These are phyloP conservation scores for Stenogyne calaminthoides DNA, from an alignment of 305 asterid genomes.

Conservation along the genomic window DNA sequence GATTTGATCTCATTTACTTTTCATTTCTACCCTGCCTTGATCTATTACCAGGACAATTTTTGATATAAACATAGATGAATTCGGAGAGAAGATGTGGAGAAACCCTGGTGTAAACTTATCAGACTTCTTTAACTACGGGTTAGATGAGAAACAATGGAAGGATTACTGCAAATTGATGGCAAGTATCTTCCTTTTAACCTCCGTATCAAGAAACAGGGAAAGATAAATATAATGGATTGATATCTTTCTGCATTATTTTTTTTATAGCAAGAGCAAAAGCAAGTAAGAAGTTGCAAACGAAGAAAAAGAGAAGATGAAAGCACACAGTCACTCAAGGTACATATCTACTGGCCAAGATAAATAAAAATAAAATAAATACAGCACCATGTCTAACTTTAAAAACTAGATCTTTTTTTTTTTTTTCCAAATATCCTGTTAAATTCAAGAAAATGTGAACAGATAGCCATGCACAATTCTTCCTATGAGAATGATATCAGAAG, in stretches of 20 bases:
- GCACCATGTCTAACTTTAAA: not conserved
- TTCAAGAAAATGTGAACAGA: slow-evolving; percentile 15
- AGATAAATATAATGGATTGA: not conserved
- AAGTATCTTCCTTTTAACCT: slow-evolving; percentile 20
- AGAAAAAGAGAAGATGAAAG: not conserved
- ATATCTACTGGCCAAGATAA: not conserved
- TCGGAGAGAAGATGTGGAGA: slow-evolving; percentile 36
- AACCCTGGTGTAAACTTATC: slow-evolving; percentile 33
- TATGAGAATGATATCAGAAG: slow-evolving; percentile 14
- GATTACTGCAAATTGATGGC: slow-evolving; percentile 35
- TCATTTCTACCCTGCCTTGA: slow-evolving; percentile 10
- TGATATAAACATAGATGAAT: slow-evolving; percentile 28
- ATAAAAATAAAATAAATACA: not conserved
- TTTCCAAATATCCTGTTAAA: not conserved
- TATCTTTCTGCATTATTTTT: not conserved
- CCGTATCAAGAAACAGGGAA: not conserved
- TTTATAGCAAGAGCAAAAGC: slow-evolving; percentile 26
- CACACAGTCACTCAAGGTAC: slow-evolving; percentile 29
- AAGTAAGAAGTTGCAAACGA: not conserved
- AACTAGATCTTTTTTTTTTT: not conserved
- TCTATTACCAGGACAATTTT: slow-evolving; percentile 31
- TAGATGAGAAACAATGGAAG: slow-evolving; percentile 39
- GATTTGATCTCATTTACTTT: not conserved
- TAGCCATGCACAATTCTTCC: slow-evolving; percentile 5
- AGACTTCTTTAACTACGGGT: slow-evolving; percentile 42